Evolutionary conservation across 1,139 yeast genomes (phyloP).

Genomic region (Wickerhamomyces sp.): DNA sequence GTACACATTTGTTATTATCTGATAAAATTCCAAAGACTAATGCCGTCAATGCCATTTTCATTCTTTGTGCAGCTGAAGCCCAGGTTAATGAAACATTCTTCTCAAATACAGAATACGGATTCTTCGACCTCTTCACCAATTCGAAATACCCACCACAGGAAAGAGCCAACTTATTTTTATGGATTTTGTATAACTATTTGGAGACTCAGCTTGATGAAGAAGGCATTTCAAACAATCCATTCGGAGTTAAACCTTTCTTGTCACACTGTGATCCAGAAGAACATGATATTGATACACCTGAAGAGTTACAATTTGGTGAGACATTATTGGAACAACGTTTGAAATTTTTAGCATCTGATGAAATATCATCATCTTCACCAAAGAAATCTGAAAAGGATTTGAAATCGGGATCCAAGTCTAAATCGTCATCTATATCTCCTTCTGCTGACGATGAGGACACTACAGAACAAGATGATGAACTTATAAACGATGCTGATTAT

Average conservation of each 20-base stretch:
- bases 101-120: constrained; percentile 22
- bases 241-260: constrained; percentile 51
- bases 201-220: constrained; percentile 65
- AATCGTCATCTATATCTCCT: background rate
- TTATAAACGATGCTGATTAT: background rate
- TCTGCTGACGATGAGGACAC: background rate
- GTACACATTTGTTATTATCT: constrained; percentile 39
- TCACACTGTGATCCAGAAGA: constrained; percentile 34
- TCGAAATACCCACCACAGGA: constrained; percentile 46
- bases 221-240: constrained; percentile 54
- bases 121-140: constrained; percentile 65
- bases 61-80: constrained; percentile 61
- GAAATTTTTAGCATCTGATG: constrained; percentile 36
- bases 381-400: background rate
- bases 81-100: constrained; percentile 40
- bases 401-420: background rate
- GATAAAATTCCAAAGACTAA: constrained; percentile 45
- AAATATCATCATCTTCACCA: constrained; percentile 4
- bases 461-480: background rate
- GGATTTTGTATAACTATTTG: constrained; percentile 77
- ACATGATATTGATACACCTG: constrained; percentile 66
- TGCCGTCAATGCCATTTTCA: constrained; percentile 69
- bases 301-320: constrained; percentile 67
- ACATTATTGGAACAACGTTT: constrained; percentile 61
- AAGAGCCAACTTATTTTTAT: constrained; percentile 69